Base-by-base conservation (phyloP, 495 filamentous ascomycete species). In the Penicilliopsis zonata region DNA sequence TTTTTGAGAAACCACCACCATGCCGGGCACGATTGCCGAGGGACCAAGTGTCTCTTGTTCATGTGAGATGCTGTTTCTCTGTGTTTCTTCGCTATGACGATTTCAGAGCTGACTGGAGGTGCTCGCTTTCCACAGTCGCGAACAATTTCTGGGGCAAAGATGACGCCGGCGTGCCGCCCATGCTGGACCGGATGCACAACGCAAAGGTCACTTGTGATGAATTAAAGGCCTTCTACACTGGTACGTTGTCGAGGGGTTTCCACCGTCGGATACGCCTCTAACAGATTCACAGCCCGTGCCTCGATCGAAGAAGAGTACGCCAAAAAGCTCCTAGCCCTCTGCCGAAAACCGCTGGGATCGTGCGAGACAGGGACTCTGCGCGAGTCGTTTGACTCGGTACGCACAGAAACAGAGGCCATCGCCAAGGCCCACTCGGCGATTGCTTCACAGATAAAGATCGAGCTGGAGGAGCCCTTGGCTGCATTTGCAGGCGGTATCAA, bases 61-160 rank as follows among this genome's bases (percentile, higher is more conserved):
- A 31, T 80, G 76, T 74, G 69, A 39, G 65, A 26, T 13, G 14
- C 18, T 15, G 13, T 18, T 30, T 30, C 5, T 13, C 3, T 30
- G 6, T 29, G 18, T 30, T 16, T n/a, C 3, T 4, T 25, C 10
- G 22, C 13, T 9, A 15, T 13, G 9, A 14, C n/a, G 8, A 15
- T 28, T 17, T 18, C 26, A 3, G 7, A 17, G 17, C 43, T 54
- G 37, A 57, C 42, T 15, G 18, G n/a, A n/a, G 5, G 5, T 20
- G 22, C 16, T 18, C 14, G 18, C n/a, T 30, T 14, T 42, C n/a
- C n/a, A n/a, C n/a, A 94, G 86, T 96, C 59, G 86, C 92, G 47
- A 96, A 96, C 62, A 96, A 99, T 53, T 99, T 99, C 60, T 99
- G 92, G 92, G 92, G 92, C 38, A 95, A 88, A 67, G 86, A 99